Evolutionary conservation across 495 filamentous ascomycete species (phyloP), one percentile per base, ranked within the genome.

Genomic region (Tuber aestivum): DNA sequence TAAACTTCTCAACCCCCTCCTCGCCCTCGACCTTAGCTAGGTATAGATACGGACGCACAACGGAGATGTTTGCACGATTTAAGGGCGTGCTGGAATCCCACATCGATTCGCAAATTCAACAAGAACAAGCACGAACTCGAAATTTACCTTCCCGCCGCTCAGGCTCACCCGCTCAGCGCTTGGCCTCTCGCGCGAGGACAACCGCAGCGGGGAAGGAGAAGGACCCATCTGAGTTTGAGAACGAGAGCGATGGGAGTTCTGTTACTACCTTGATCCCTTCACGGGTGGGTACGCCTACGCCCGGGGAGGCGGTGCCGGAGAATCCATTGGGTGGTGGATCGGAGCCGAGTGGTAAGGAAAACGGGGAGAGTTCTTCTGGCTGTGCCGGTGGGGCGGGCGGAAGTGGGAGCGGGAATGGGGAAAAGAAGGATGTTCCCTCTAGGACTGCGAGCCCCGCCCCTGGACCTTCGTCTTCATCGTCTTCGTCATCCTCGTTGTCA

Each of bases 181-280:
- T 70, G 1, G 32, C 69, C 70, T 70, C 73, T 14, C 74, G 72
- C n/a, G 70, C 68, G 7, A 74, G 69, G 16, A 69, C 44, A 45
- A 74, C 42, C 45, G 76, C 71, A 70, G n/a, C 40, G 44, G 68
- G 44, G 20, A 70, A 69, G 20, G 76, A 75, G 42, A 80, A 80
- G 27, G 81, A 81, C 21, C 81, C 81, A 12, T 76, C 81, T 3
- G 81, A 83, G 40, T 81, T 83, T 69, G 81, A 83, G 61, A 74
- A 56, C n/a, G 81, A 83, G 65, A 73, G 61, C 42, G 81, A 78
- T 56, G 76, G 44, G 41, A 72, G 72, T n/a, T 70, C 72, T 50
- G 32, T 71, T 18, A 38, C 40, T 68, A 71, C 72, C 14, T 40
- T 74, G 20, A 56, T 50, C 2, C 81, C 81, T 35, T 70, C 75